Evolutionary conservation across 345 rosid genomes (phyloP).

Genomic region (Sapria himalayana): DNA sequence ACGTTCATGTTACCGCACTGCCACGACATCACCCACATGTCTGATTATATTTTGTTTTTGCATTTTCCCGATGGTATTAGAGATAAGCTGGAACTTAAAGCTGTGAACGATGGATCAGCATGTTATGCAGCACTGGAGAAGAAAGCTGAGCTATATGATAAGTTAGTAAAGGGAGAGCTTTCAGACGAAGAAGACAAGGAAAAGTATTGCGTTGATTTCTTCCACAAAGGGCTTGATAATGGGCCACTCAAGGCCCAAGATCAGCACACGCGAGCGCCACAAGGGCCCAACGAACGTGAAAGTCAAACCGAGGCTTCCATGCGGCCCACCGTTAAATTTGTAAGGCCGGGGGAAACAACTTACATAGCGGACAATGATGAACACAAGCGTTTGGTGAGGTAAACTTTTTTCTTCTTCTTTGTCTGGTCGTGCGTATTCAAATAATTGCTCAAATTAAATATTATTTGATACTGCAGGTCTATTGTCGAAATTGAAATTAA

Average conservation of each 20-base stretch:
- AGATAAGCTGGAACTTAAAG: conserved; percentile 87
- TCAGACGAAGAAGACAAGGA: conserved; percentile 78
- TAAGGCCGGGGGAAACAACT: conserved; percentile 40
- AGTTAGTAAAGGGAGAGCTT: conserved; percentile 56
- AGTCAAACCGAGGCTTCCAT: conserved; percentile 18
- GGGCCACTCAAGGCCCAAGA: conserved; percentile 14
- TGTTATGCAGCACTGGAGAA: conserved; percentile 82
- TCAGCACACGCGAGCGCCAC: conserved; percentile 10
- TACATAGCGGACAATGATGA: conserved; percentile 38
- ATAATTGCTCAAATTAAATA: too few relatives aligned
- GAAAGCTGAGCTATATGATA: conserved; percentile 76
- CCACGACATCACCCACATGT: too few relatives aligned
- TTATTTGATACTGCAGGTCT: too few relatives aligned
- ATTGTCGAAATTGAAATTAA: too few relatives aligned
- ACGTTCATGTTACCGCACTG: too few relatives aligned
- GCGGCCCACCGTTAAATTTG: conserved; percentile 22
- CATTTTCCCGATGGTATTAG: too few relatives aligned
- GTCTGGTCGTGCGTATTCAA: too few relatives aligned
- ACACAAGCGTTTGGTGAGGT: conserved; percentile 80
- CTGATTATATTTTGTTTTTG: too few relatives aligned
- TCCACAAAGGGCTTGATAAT: conserved; percentile 40
- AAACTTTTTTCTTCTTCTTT: conserved; percentile 2
- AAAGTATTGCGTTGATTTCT: conserved; percentile 84
- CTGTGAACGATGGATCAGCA: conserved; percentile 48
- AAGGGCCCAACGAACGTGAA: conserved; percentile 15